Conservation (phyloP, 2,329 filamentous ascomycete genomes). For the Hypoxylon sp. region DNA sequence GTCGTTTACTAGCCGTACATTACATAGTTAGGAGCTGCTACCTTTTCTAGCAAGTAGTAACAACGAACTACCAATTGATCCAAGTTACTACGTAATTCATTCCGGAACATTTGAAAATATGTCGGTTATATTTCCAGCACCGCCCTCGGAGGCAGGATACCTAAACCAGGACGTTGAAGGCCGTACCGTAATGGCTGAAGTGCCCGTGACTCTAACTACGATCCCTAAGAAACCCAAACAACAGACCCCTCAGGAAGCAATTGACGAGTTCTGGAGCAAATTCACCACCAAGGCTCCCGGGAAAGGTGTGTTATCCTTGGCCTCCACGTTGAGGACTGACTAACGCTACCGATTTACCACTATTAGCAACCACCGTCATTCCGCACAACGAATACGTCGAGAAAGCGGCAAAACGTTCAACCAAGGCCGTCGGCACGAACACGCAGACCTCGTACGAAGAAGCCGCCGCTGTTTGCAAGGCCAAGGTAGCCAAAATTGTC, state of each 20-base stretch:
- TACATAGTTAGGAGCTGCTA: neutral
- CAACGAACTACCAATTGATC: neutral
- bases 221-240: conserved; percentile 60
- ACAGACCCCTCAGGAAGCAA: conserved; percentile 75
- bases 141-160: conserved; percentile 45
- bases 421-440: conserved; percentile 66
- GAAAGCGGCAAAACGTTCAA: conserved; percentile 70
- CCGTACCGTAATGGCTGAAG: conserved; percentile 45
- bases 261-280: conserved; percentile 81
- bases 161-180: conserved; percentile 39
- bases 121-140: conserved; percentile 27
- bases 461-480: conserved; percentile 77
- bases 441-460: conserved; percentile 80
- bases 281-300: conserved; percentile 80
- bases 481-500: conserved; percentile 74
- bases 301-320: conserved; percentile 65
- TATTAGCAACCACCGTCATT: conserved; percentile 75
- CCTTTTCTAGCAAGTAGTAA: neutral
- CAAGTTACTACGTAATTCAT: neutral
- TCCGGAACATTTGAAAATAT: conserved; percentile 10
- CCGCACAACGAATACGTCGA: conserved; percentile 77
- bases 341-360: neutral
- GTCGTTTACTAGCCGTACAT: neutral
- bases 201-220: conserved; percentile 44
- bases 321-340: neutral